Evolutionary conservation across 805 yeast genomes (phyloP).

Genomic region (Starmerella asiatica): DNA sequence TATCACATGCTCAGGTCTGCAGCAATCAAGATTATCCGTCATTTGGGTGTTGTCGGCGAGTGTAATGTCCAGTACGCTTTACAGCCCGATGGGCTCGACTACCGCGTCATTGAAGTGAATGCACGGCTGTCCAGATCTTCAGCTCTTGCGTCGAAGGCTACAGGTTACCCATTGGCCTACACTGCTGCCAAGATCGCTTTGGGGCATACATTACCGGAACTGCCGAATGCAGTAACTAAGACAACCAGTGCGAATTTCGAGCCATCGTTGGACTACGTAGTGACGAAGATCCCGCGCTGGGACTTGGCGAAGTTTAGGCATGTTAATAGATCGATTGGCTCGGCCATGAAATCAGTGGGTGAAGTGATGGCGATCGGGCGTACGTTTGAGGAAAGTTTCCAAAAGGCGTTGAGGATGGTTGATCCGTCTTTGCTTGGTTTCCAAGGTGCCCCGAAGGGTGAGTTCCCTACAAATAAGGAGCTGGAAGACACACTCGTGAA

Average conservation of each 20-base stretch:
- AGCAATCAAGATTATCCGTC: slow-evolving; percentile 93
- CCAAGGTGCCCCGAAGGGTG: slow-evolving; percentile 52
- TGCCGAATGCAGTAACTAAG: slow-evolving; percentile 84
- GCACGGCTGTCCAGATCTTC: slow-evolving; percentile 96
- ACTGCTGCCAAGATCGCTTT: slow-evolving; percentile 95
- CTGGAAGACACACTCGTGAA: slow-evolving; percentile 80
- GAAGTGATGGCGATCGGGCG: slow-evolving; percentile 98
- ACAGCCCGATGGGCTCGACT: slow-evolving; percentile 85
- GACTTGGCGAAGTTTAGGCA: slow-evolving; percentile 90
- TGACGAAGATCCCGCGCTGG: slow-evolving; percentile 98
- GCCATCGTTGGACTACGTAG: slow-evolving; percentile 93
- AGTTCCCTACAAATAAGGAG: neutral
- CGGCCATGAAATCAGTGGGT: slow-evolving; percentile 97
- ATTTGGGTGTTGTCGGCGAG: slow-evolving; percentile 97
- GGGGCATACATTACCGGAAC: slow-evolving; percentile 81
- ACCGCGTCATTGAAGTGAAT: slow-evolving; percentile 94
- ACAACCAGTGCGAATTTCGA: slow-evolving; percentile 93
- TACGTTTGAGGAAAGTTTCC: slow-evolving; percentile 94
- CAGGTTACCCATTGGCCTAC: slow-evolving; percentile 96
- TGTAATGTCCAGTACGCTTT: slow-evolving; percentile 96
- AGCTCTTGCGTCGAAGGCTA: slow-evolving; percentile 97
- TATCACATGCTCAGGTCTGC: slow-evolving; percentile 96
- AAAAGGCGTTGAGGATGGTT: slow-evolving; percentile 80
- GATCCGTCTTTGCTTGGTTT: slow-evolving; percentile 93
- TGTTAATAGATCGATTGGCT: slow-evolving; percentile 34